A percentile compares a stretch with the other conserved stretches of the same genome.
These are phyloP conservation scores for Phialophora chinensis DNA, from an alignment of 2,329 filamentous ascomycete genomes.

Conservation along the genomic window DNA sequence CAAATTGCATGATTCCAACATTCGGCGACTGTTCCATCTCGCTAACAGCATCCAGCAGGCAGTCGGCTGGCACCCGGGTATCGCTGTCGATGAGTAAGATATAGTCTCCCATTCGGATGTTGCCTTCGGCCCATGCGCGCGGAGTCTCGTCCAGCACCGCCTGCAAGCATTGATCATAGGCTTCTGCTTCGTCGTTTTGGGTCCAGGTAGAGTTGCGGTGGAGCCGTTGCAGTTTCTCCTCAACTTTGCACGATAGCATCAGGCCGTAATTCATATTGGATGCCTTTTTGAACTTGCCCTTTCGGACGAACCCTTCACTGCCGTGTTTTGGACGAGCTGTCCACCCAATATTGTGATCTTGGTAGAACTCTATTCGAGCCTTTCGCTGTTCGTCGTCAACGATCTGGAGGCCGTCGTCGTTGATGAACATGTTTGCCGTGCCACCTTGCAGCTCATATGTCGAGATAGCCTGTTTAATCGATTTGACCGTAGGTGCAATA, in stretches of 20 bases:
- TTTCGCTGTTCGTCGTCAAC: conserved; percentile 51
- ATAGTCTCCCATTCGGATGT: conserved; percentile 83
- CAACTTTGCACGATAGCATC: conserved; percentile 66
- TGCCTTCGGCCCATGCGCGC: conserved; percentile 76
- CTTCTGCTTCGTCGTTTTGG: conserved; percentile 56
- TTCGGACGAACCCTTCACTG: conserved; percentile 62
- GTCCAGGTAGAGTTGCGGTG: conserved; percentile 44
- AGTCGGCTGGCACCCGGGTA: conserved; percentile 71
- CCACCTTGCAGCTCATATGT: conserved; percentile 65
- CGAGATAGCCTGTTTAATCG: conserved; percentile 63
- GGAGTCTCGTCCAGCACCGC: conserved; percentile 60
- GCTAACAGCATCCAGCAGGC: conserved; percentile 72
- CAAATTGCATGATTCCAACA: conserved; percentile 74
- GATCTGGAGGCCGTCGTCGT: conserved; percentile 50
- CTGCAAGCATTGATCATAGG: conserved; percentile 42
- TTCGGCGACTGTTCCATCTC: conserved; percentile 76
- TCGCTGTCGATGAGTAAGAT: conserved; percentile 74
- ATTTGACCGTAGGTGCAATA: conserved; percentile 62
- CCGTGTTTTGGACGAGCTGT: conserved; percentile 58
- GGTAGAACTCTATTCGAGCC: conserved; percentile 55
- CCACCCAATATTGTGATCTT: conserved; percentile 58
- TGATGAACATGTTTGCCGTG: conserved; percentile 47
- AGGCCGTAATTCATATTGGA: conserved; percentile 78
- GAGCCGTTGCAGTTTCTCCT: conserved; percentile 58
- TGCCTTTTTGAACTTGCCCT: conserved; percentile 74